These are phyloP conservation scores for Kuraishia piskuri DNA, from an alignment of 805 yeast species.

Conservation along the genomic window DNA sequence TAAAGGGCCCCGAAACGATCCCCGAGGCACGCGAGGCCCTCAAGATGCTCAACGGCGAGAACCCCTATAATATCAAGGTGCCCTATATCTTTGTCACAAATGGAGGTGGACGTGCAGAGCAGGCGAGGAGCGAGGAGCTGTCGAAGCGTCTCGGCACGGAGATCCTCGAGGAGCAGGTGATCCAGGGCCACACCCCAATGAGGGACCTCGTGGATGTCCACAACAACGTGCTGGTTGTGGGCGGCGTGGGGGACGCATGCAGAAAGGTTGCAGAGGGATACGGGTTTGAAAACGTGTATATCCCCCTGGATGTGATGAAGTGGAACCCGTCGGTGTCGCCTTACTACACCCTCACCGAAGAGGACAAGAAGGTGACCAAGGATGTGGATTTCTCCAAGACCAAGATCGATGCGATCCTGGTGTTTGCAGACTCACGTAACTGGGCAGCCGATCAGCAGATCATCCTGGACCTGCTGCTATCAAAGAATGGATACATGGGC, in stretches of 20 bases:
- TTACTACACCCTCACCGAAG: conserved; percentile 69
- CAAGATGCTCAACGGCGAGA: conserved; percentile 65
- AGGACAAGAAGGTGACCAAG: conserved; percentile 47
- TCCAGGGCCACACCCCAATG: conserved; percentile 95
- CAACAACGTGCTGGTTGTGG: conserved; percentile 75
- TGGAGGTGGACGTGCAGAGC: conserved; percentile 87
- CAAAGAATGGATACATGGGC: conserved; percentile 78
- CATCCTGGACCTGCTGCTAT: conserved; percentile 69
- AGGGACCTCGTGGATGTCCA: conserved; percentile 62
- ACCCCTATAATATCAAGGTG: conserved; percentile 66
- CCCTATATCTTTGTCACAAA: conserved; percentile 85
- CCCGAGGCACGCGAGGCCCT: conserved; percentile 75
- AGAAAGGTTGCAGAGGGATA: conserved; percentile 75
- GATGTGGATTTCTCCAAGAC: conserved; percentile 60
- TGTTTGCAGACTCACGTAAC: conserved; percentile 86
- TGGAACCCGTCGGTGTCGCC: conserved; percentile 87
- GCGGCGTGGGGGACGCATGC: conserved; percentile 82
- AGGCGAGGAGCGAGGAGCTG: conserved; percentile 64
- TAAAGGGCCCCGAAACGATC: conserved; percentile 76
- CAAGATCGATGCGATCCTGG: conserved; percentile 72
- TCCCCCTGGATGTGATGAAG: conserved; percentile 74
- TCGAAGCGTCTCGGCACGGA: conserved; percentile 48
- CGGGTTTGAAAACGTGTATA: conserved; percentile 76
- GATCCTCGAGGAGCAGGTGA: conserved; percentile 69
- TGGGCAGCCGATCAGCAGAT: conserved; percentile 94